Base-by-base conservation (phyloP, 2,329 filamentous ascomycete species). In the Emericellopsis atlantica region DNA sequence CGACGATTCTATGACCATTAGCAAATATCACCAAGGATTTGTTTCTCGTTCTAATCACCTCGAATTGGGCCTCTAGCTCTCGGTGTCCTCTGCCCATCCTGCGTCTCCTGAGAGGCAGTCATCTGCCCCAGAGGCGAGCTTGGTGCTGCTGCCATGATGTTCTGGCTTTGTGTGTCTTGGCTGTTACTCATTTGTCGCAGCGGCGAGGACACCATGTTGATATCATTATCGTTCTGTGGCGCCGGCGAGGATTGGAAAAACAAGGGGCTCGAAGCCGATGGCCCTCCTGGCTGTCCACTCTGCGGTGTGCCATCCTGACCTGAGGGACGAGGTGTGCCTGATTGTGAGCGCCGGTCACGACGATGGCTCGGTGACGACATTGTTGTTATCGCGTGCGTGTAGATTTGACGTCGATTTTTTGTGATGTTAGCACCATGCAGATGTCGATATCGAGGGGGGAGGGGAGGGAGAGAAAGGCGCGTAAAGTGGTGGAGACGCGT, bases 241-340 rank as follows among this genome's bases (percentile, higher is more conserved):
- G 52, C 49, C 2, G 66, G 62, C 6, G 69, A 66, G 3, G 69
- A 76, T 51, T 73, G 76, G 60, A 80, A 93, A 60, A 85, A 84
- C 48, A 95, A 70, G 33, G 89, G 89, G 44, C 88, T 94, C 4
- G 87, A 92, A 5, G 76, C 75, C 46, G 26, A 29, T 29, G 26
- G 26, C 26, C 26, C 26, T 29, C 26, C 26, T 9, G 26, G 66
- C 49, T 71, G 67, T 39, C 58, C 61, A 42, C 60, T 59, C 39
- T 67, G 66, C 46, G 72, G 71, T 40, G 70, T 72, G 35, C 41
- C 57, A 31, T 40, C 47, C 32, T 52, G 48, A 42, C 58, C 50
- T 14, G 59, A 52, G 40, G 57, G 69, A 40, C 62, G 61, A 37
- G 64, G 64, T 8, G 62, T 65, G 39, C 53, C 58, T 36, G 70